phyloP scores from a whole-genome alignment of 495 filamentous ascomycete species.

The Penicillium egyptiacum region DNA sequence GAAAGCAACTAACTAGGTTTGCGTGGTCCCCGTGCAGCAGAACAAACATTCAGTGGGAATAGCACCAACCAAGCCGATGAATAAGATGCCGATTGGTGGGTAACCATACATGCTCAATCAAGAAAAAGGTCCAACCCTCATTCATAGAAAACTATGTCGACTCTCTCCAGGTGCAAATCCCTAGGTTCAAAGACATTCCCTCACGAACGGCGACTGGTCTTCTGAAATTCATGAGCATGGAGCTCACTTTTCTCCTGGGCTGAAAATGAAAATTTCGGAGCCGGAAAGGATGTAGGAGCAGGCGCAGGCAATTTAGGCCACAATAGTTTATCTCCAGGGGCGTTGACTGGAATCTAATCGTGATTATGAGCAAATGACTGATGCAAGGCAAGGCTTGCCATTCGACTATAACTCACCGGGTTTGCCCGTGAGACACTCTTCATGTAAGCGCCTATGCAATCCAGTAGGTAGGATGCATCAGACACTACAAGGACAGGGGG shows the following conservation, averaged over 20 bases:
- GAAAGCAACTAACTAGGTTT: not conserved
- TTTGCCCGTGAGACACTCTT: not conserved
- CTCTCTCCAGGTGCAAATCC: not conserved
- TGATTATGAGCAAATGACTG: not conserved
- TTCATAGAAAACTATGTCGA: not conserved
- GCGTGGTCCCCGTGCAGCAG: not conserved
- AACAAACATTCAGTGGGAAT: not conserved
- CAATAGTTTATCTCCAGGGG: not conserved
- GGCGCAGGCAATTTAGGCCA: not conserved
- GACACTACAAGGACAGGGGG: conserved; percentile 3
- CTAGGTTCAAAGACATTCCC: not conserved
- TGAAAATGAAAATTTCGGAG: not conserved
- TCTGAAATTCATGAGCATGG: not conserved
- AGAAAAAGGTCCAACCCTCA: not conserved
- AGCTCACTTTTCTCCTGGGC: not conserved
- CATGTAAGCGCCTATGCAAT: conserved; percentile 5
- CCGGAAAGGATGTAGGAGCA: not conserved
- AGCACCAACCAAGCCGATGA: not conserved
- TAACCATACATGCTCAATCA: not conserved
- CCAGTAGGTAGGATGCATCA: conserved; percentile 1
- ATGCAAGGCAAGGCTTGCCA: not conserved
- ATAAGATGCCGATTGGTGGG: not conserved
- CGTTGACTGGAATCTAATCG: not conserved
- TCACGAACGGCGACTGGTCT: not conserved
- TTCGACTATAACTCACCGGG: not conserved